Base-by-base conservation (phyloP, 1,284 basidiomycete species). In the Moesziomyces sp. region DNA sequence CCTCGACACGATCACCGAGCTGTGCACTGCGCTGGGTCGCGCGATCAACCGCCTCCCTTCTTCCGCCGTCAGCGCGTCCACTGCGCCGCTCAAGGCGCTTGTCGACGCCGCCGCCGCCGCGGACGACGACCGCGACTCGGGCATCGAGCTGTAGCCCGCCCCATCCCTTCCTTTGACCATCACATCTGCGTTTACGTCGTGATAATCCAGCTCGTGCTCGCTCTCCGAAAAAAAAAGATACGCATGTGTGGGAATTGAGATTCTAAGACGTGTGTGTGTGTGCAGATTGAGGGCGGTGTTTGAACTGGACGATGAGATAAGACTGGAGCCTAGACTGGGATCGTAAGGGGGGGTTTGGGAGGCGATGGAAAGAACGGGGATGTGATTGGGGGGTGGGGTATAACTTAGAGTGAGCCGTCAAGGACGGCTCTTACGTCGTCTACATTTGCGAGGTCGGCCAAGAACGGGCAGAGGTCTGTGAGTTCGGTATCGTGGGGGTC, bases 351-450 rank as follows among this genome's bases (percentile, higher is more conserved):
- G 34, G 34, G 16, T 18, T 18, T 5, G 18, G 38, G 16, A 7
- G 38, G 6, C 18, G 38, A 16, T 2, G 13, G 44, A 24, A 11
- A 21, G 21, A 3, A 21, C 3, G 23, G 19, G 19, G 21, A 21
- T 21, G 21, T 21, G 21, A 21, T 43, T 43, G 42, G 1, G 8
- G 42, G 42, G 18, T 3, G 5, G 23, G 23, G 44, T 45, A 19
- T 24, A 45, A 45, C 26, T 58, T 56, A 73, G 0, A 73, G 52
- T 1, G 42, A 58, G 28, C 87, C 88, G 73, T 89, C 95, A 60
- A 99, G 88, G 49, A 99, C 92, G 51, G 93, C 93, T 61, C 97
- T 89, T 52, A 99, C 92, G 83, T 99, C 96, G 67, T 92, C 91
- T 35, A 95, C 93, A 34, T 88, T 87, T 26, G 87, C 89, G 42